A percentile compares a stretch with the other conserved stretches of the same genome.
These are phyloP conservation scores for Xylaria longipes DNA, from an alignment of 495 filamentous ascomycete species.

Conservation along the genomic window DNA sequence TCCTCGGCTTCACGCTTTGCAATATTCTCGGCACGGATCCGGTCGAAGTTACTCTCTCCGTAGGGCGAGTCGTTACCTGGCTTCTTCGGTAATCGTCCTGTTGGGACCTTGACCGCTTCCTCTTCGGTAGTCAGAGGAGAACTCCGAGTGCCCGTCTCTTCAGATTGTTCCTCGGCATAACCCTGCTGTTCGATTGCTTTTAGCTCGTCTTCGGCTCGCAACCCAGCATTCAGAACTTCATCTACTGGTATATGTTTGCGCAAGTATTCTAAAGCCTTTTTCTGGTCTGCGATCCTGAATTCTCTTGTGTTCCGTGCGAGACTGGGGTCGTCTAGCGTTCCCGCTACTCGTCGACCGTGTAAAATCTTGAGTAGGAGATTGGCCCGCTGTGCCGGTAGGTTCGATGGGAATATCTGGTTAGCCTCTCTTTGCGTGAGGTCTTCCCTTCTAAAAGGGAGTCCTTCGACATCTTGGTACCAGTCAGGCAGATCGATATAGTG, in stretches of 20 bases:
- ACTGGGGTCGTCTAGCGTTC: constrained; percentile 69
- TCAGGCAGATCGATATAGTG: constrained; percentile 55
- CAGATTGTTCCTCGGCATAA: constrained; percentile 30
- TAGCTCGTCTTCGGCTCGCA: constrained; percentile 63
- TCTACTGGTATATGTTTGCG: constrained; percentile 73
- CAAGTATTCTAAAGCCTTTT: constrained; percentile 70
- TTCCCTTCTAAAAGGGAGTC: constrained; percentile 53
- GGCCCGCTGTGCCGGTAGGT: constrained; percentile 56
- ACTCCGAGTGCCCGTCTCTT: constrained; percentile 39
- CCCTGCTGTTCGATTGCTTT: constrained; percentile 67
- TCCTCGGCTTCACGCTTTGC: constrained; percentile 47
- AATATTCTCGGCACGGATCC: constrained; percentile 53
- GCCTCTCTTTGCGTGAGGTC: constrained; percentile 62
- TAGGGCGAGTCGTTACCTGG: constrained; percentile 47
- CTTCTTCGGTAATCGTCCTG: constrained; percentile 30
- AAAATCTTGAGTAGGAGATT: constrained; percentile 72
- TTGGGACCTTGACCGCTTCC: constrained; percentile 36
- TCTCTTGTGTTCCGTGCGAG: constrained; percentile 39
- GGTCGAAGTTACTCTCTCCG: constrained; percentile 55
- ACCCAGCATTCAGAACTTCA: constrained; percentile 67
- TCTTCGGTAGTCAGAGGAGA: constrained; percentile 51
- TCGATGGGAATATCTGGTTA: constrained; percentile 66
- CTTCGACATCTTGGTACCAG: constrained; percentile 52
- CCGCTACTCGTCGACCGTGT: constrained; percentile 75
- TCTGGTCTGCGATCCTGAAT: constrained; percentile 42